Conservation (phyloP, 768 basidiomycete genomes). For the Auricularia heimuer region DNA sequence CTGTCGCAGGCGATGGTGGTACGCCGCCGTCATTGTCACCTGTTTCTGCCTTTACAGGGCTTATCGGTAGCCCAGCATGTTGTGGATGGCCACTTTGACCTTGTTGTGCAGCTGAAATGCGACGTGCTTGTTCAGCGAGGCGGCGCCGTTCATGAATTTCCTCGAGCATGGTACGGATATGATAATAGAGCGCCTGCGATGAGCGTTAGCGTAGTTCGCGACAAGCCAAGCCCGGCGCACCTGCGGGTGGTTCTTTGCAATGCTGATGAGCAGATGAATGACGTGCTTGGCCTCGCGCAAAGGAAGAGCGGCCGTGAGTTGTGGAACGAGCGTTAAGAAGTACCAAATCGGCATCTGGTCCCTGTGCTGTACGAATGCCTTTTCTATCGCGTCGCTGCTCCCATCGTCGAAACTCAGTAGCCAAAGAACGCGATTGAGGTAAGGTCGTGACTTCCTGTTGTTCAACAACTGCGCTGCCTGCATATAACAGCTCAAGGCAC, state of each 20-base stretch:
- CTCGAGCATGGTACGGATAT: slow-evolving; percentile 74
- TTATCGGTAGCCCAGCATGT: background rate
- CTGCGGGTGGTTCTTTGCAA: slow-evolving; percentile 90
- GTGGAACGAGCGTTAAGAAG: slow-evolving; percentile 96
- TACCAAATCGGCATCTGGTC: slow-evolving; percentile 94
- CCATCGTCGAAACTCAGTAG: slow-evolving; percentile 85
- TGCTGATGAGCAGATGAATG: slow-evolving; percentile 73
- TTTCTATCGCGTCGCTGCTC: slow-evolving; percentile 39
- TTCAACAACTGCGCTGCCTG: slow-evolving; percentile 96
- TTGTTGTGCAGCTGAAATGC: slow-evolving; percentile 19
- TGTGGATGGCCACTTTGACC: slow-evolving; percentile 23
- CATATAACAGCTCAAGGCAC: slow-evolving; percentile 94
- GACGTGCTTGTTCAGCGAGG: slow-evolving; percentile 28
- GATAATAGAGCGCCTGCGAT: slow-evolving; percentile 85
- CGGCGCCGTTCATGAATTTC: slow-evolving; percentile 37
- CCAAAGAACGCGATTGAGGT: slow-evolving; percentile 93
- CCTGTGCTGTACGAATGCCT: slow-evolving; percentile 58
- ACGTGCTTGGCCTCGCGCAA: slow-evolving; percentile 92
- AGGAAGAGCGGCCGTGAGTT: slow-evolving; percentile 80
- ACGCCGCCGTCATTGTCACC: slow-evolving; percentile 16
- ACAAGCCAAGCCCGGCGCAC: slow-evolving; percentile 30
- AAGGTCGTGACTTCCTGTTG: slow-evolving; percentile 81
- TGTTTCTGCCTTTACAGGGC: background rate
- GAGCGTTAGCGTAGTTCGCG: background rate
- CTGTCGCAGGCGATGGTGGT: slow-evolving; percentile 10